Percentiles rank a stretch among this genome's conserved stretches.
Evolutionary conservation across 768 basidiomycete species (phyloP).

Genomic region (Filobasidium floriforme): DNA sequence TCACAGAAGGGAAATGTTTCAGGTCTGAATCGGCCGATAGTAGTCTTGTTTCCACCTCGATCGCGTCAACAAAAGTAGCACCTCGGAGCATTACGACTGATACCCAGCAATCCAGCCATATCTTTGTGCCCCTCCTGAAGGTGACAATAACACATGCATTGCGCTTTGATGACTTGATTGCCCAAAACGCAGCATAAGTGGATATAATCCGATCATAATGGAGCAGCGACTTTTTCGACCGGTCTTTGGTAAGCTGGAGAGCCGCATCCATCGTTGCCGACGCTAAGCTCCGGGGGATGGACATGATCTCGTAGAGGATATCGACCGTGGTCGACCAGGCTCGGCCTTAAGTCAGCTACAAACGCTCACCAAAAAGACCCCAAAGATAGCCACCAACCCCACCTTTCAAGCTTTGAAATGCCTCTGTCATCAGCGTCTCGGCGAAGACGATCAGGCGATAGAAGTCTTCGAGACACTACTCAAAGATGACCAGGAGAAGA

Average conservation of each 20-base stretch:
- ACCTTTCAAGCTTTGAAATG: not conserved
- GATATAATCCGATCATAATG: not conserved
- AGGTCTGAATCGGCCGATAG: too few relatives aligned
- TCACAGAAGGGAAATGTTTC: too few relatives aligned
- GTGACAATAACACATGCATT: too few relatives aligned
- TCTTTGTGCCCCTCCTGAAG: too few relatives aligned
- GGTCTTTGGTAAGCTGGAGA: not conserved
- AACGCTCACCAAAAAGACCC: not conserved
- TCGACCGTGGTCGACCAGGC: not conserved
- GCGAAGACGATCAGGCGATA: not conserved
- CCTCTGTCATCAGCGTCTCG: conserved; percentile 4
- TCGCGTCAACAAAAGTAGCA: too few relatives aligned
- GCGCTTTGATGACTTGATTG: too few relatives aligned
- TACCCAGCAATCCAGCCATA: too few relatives aligned
- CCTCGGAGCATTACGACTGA: too few relatives aligned
- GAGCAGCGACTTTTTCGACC: not conserved
- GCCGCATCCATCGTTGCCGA: not conserved
- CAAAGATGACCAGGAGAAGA: not conserved
- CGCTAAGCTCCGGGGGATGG: not conserved
- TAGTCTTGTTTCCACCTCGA: too few relatives aligned
- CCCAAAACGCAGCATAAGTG: too few relatives aligned
- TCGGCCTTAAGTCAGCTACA: not conserved
- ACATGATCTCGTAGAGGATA: not conserved
- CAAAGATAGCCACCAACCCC: not conserved
- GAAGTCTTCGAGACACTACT: conserved; percentile 3